A percentile compares a stretch with the other conserved stretches of the same genome.
Evolutionary conservation across 2,329 filamentous ascomycete species (phyloP).

Genomic region (Cadophora gregata): DNA sequence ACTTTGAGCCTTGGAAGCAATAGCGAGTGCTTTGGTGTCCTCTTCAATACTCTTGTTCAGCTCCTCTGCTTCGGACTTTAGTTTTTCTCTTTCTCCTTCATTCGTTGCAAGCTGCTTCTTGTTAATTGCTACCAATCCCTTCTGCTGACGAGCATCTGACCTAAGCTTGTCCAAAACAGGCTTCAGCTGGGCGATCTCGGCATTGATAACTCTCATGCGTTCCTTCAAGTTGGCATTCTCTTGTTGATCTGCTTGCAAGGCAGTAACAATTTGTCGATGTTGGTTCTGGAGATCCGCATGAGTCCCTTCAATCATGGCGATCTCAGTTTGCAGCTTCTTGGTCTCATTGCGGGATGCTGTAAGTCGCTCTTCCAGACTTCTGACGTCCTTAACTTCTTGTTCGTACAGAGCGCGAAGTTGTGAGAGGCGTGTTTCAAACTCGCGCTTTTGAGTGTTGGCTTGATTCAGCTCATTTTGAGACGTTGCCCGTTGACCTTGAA

Average conservation of each 20-base stretch:
- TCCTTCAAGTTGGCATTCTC: slow-evolving; percentile 89
- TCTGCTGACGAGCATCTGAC: slow-evolving; percentile 91
- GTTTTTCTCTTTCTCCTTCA: slow-evolving; percentile 86
- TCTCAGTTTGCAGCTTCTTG: slow-evolving; percentile 82
- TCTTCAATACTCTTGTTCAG: slow-evolving; percentile 69
- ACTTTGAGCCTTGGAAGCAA: slow-evolving; percentile 54
- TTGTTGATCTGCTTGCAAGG: slow-evolving; percentile 84
- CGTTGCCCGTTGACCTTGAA: slow-evolving; percentile 79
- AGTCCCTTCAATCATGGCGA: slow-evolving; percentile 80
- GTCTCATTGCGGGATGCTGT: slow-evolving; percentile 78
- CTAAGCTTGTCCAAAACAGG: slow-evolving; percentile 93
- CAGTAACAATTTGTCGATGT: slow-evolving; percentile 75
- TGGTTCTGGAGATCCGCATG: slow-evolving; percentile 83
- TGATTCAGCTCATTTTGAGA: slow-evolving; percentile 85
- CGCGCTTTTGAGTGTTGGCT: slow-evolving; percentile 84
- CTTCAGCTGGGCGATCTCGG: slow-evolving; percentile 82
- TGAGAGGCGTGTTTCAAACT: slow-evolving; percentile 86
- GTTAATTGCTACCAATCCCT: slow-evolving; percentile 95
- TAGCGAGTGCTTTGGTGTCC: slow-evolving; percentile 57
- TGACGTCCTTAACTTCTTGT: slow-evolving; percentile 88
- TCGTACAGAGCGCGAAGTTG: slow-evolving; percentile 91
- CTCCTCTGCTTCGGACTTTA: slow-evolving; percentile 79
- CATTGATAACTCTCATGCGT: slow-evolving; percentile 81
- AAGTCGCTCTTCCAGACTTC: slow-evolving; percentile 83
- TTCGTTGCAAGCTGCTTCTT: slow-evolving; percentile 95